Evolutionary conservation across 805 yeast species (phyloP).

Genomic region (Metschnikowia proteae): DNA sequence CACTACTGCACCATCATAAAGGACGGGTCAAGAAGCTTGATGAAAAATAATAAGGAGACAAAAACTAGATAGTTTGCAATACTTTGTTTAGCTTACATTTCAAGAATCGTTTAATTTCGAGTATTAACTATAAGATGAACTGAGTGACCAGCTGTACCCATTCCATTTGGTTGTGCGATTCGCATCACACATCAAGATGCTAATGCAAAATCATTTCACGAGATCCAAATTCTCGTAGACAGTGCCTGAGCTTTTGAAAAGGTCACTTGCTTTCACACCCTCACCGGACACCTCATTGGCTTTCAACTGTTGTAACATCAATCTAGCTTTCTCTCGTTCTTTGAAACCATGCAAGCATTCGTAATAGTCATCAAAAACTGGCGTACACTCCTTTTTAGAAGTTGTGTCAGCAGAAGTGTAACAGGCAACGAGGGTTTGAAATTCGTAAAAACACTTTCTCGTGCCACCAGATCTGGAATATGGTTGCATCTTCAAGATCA

Average conservation of each 20-base stretch:
- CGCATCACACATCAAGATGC: background rate
- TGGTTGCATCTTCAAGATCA: constrained; percentile 36
- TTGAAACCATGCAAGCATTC: constrained; percentile 47
- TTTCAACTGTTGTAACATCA: constrained; percentile 44
- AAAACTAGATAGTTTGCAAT: constrained; percentile 1
- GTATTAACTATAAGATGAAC: background rate
- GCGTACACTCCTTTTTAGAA: constrained; percentile 40
- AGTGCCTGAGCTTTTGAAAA: constrained; percentile 39
- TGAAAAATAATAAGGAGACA: constrained; percentile 34
- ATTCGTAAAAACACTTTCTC: constrained; percentile 46
- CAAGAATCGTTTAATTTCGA: background rate
- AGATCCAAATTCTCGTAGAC: constrained; percentile 44
- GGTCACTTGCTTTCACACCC: constrained; percentile 42
- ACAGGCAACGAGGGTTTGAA: constrained; percentile 42
- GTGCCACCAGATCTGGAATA: constrained; percentile 47
- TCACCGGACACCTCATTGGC: constrained; percentile 39
- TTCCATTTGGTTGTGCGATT: background rate
- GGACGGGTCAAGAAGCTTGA: constrained; percentile 50
- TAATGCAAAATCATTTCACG: constrained; percentile 17
- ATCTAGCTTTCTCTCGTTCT: constrained; percentile 43
- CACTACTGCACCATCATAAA: constrained; percentile 84
- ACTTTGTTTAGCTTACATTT: background rate
- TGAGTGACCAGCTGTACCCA: background rate
- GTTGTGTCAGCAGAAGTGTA: constrained; percentile 44
- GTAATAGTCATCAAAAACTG: constrained; percentile 43